phyloP scores from a whole-genome alignment of 495 filamentous ascomycete species.

The Melanomma pulvis-pyrius region DNA sequence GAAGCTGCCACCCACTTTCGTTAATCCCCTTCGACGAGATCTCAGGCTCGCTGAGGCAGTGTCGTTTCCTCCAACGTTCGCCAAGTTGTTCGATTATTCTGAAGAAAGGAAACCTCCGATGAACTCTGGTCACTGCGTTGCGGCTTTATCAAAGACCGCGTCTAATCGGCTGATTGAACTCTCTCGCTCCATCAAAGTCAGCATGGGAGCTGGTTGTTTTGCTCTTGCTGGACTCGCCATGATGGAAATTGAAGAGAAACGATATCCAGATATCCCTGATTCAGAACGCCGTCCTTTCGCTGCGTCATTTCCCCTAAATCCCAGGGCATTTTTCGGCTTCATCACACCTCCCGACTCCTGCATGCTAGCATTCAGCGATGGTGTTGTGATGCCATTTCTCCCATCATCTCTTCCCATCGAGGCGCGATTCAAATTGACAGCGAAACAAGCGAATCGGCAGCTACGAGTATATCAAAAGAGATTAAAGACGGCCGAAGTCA shows the following conservation, averaged over 20 bases:
- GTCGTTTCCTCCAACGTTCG: constrained; percentile 37
- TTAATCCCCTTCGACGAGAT: constrained; percentile 40
- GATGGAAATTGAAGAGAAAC: constrained; percentile 46
- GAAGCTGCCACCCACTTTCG: constrained; percentile 42
- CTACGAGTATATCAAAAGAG: constrained; percentile 45
- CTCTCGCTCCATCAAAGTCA: constrained; percentile 39
- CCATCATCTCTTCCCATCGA: constrained; percentile 37
- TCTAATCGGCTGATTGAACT: constrained; percentile 38
- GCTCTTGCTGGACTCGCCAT: constrained; percentile 45
- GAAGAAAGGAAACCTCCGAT: constrained; percentile 32
- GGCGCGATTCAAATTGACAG: constrained; percentile 40
- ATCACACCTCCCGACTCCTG: constrained; percentile 40
- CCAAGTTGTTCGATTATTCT: constrained; percentile 42
- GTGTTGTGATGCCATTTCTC: constrained; percentile 44
- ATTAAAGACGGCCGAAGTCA: constrained; percentile 4
- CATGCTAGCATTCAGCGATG: constrained; percentile 47
- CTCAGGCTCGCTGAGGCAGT: neutral
- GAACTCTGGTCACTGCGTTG: constrained; percentile 34
- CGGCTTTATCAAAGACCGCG: constrained; percentile 21
- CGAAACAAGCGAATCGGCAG: constrained; percentile 41
- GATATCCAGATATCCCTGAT: constrained; percentile 33
- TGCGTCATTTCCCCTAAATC: constrained; percentile 47
- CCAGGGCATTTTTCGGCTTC: constrained; percentile 43
- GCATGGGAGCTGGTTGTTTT: constrained; percentile 44
- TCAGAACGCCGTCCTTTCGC: constrained; percentile 40